phyloP scores from a whole-genome alignment of 169 alveolate genomes.

The Plasmodium gonderi region DNA sequence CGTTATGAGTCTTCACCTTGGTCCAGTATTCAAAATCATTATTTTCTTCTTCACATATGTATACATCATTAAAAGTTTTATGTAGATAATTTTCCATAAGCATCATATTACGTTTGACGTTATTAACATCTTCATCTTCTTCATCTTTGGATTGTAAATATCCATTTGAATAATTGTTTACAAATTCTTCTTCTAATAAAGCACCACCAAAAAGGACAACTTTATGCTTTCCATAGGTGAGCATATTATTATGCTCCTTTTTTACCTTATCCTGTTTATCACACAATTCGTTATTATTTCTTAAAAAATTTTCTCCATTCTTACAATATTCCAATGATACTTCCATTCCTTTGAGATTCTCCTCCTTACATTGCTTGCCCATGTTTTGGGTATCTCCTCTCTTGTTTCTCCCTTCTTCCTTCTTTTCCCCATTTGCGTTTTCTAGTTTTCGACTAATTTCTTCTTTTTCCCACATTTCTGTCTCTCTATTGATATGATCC shows the following conservation, averaged over 20 bases:
- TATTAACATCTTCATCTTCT: neutral
- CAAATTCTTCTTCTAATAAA: conserved; percentile 35
- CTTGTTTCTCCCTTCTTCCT: neutral
- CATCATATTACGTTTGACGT: neutral
- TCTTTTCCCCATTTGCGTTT: neutral
- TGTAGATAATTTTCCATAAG: conserved; percentile 36
- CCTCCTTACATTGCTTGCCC: too few relatives aligned
- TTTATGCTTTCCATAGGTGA: conserved; percentile 23
- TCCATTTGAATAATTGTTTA: conserved; percentile 24
- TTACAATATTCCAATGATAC: neutral
- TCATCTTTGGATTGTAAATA: conserved; percentile 8
- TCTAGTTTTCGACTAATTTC: too few relatives aligned
- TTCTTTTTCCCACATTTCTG: neutral
- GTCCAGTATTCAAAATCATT: conserved; percentile 15
- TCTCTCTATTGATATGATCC: neutral
- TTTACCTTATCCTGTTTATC: neutral
- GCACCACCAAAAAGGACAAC: conserved; percentile 68
- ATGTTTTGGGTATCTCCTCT: too few relatives aligned
- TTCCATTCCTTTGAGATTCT: neutral
- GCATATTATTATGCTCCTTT: neutral
- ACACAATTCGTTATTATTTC: neutral
- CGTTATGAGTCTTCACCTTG: conserved; percentile 36
- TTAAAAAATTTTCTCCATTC: neutral
- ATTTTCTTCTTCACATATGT: conserved; percentile 70
- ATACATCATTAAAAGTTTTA: conserved; percentile 59